Evolutionary conservation across 805 yeast genomes (phyloP).

Genomic region (Starmera dryadoides): DNA sequence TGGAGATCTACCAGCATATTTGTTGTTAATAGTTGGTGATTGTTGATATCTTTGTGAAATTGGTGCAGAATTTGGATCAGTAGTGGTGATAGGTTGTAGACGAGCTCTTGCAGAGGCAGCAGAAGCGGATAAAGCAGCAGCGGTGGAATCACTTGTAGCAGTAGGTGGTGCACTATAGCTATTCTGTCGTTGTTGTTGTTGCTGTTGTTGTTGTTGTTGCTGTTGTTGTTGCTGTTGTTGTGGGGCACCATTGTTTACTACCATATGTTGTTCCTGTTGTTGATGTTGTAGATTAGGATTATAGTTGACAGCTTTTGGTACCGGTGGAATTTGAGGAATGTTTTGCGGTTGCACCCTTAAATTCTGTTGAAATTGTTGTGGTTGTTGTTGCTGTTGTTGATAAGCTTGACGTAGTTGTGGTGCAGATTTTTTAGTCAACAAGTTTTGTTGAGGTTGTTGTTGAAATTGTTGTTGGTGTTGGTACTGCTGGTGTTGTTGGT

Average conservation of each 20-base stretch:
- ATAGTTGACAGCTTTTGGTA: slow-evolving; percentile 10
- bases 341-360: slow-evolving; percentile 2
- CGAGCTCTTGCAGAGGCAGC: slow-evolving; percentile 3
- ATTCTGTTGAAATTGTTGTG: too few relatives aligned
- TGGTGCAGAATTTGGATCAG: slow-evolving; percentile 9
- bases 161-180: neutral
- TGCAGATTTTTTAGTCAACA: slow-evolving; percentile 3
- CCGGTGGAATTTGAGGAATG: slow-evolving; percentile 5
- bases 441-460: slow-evolving; percentile 5
- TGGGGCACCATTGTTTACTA: neutral
- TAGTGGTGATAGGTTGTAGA: slow-evolving; percentile 12
- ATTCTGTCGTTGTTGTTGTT: too few relatives aligned
- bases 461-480: too few relatives aligned
- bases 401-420: slow-evolving; percentile 1
- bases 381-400: slow-evolving; percentile 15
- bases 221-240: slow-evolving; percentile 11
- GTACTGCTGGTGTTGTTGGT: neutral
- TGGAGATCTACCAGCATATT: slow-evolving; percentile 23
- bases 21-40: slow-evolving; percentile 7
- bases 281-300: slow-evolving; percentile 12
- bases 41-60: slow-evolving; percentile 13
- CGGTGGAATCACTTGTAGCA: too few relatives aligned
- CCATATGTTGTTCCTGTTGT: slow-evolving; percentile 12
- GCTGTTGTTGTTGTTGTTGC: slow-evolving; percentile 16
- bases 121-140: too few relatives aligned